Evolutionary conservation across 2,329 filamentous ascomycete genomes (phyloP), one percentile per base, ranked within the genome.

Genomic region (Tympanopsis confertula): DNA sequence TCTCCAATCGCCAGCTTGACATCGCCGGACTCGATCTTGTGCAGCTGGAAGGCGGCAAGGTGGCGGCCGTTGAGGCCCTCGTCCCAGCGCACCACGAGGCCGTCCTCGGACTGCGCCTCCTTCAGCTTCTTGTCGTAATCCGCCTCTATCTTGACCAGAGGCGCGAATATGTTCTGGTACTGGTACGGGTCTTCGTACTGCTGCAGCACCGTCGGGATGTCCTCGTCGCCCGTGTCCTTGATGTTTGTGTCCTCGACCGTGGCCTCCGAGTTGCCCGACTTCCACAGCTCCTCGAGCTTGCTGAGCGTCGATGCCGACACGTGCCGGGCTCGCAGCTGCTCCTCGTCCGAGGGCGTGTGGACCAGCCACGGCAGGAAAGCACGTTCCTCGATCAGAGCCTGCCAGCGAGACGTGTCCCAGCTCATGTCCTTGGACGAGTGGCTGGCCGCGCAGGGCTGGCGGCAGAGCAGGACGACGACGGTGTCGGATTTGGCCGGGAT

Each of bases 61-160:
- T 96, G 87, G 65, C 96, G 96, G 66, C 93, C 93, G 66, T 98
- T 98, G 35, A 98, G 68, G 46, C 88, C 91, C 49, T 86, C 78
- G 53, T 95, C 86, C 91, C 91, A 98, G 39, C 86, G 82, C 42
- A 96, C 87, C 28, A 88, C 74, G 29, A 98, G 65, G 14, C 84
- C 84, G 60, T 98, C 91, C 62, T 98, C 91, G 2, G 87, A 94
- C 57, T 98, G 91, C 1, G 89, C 88, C 58, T 98, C 91, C 63
- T 98, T 98, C 50, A 98, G 71, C 62, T 96, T 96, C 59, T 93
- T 89, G 60, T 98, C 91, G 55, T 98, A 98, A 61, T 98, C 91
- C 32, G 91, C 94, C 59, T 98, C 91, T 61, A 98, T 98, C 66
- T 96, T 98, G 51, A 98, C 91, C 13, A 98, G 69, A 1, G 91